Percentiles rank a stretch among this genome's conserved stretches.
These are phyloP conservation scores for Colletotrichum camelliae DNA, from an alignment of 2,329 filamentous ascomycete species.

Conservation along the genomic window DNA sequence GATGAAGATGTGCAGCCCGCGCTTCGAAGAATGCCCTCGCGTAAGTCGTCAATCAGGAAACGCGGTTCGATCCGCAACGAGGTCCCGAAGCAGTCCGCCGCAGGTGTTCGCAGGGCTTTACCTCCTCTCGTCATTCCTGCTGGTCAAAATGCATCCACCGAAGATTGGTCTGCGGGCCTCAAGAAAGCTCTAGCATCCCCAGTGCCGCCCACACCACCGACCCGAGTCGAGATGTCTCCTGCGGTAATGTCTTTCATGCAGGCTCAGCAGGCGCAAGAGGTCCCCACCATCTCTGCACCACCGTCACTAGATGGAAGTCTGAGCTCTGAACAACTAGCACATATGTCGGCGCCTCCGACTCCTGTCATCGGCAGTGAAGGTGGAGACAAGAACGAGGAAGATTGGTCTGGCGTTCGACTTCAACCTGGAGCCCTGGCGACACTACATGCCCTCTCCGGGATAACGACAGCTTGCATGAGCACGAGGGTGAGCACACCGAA, in stretches of 20 bases:
- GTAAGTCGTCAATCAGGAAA: constrained; percentile 44
- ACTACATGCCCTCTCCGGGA: constrained; percentile 74
- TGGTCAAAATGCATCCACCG: constrained; percentile 35
- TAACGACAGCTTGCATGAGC: constrained; percentile 55
- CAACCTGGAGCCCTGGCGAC: constrained; percentile 83
- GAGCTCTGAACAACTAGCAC: constrained; percentile 85
- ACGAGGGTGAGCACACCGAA: constrained; percentile 65
- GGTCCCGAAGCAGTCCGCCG: constrained; percentile 26
- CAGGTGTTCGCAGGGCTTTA: constrained; percentile 41
- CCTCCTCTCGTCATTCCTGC: constrained; percentile 60
- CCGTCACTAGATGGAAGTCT: constrained; percentile 91
- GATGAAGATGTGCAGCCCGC: constrained; percentile 68
- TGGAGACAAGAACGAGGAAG: constrained; percentile 59
- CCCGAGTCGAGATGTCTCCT: constrained; percentile 77
- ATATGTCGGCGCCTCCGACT: constrained; percentile 83
- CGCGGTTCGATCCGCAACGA: constrained; percentile 37
- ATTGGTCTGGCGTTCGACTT: constrained; percentile 77
- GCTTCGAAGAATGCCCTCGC: constrained; percentile 25
- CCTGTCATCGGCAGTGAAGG: constrained; percentile 70
- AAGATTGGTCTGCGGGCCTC: constrained; percentile 47
- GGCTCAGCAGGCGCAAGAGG: constrained; percentile 63
- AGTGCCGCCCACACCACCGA: constrained; percentile 67
- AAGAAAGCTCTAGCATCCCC: constrained; percentile 62
- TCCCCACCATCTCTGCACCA: constrained; percentile 79
- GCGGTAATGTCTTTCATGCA: constrained; percentile 75